Evolutionary conservation across 352 stramenopile genomes (phyloP), one percentile per base, ranked within the genome.

Genomic region (Globisporangium nagaii): DNA sequence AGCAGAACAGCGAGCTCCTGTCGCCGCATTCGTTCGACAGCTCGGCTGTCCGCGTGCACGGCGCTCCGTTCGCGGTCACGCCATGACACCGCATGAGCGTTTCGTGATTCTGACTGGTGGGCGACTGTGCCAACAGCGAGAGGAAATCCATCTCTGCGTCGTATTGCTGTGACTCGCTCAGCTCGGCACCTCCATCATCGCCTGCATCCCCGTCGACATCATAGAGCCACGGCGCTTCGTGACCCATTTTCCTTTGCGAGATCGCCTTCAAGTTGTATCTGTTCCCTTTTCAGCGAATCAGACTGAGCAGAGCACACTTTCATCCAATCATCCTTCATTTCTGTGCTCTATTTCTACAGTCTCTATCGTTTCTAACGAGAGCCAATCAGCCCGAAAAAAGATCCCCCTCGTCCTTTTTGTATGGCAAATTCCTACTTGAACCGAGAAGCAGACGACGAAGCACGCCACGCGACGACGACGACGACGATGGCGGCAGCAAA

Each of bases 171-270:
- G n/a, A 20, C 7, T 35, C 25, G 15, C 42, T 24, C 28, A 36
- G 30, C 53, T 50, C 43, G 24, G n/a, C 34, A 4, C 30, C 28
- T 2, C 30, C 42, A 7, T 39, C 34, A 22, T 42, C 43, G 4
- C 30, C 28, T 2, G 35, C 42, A 7, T 39, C 34, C 22, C 36
- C 43, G 4, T 59, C 52, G 32, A 51, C 37, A 28, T 53, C 48
- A 12, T 65, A 56, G 15, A 65, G 45, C 58, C 51, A 65, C 39
- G 35, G 58, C 25, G 57, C 44, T 39, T 51, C 19, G 31, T 12
- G 24, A n/a, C 24, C 28, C 44, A 51, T 51, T 39, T 51, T 25
- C 44, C 13, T 37, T 36, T 9, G 43, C 22, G 11, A 30, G 12
- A 2, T 12, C 28, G n/a, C 39, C 12, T 17, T 9, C 10, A 51